Conservation (phyloP, 805 yeast species). For the Ogataea philodendri region DNA sequence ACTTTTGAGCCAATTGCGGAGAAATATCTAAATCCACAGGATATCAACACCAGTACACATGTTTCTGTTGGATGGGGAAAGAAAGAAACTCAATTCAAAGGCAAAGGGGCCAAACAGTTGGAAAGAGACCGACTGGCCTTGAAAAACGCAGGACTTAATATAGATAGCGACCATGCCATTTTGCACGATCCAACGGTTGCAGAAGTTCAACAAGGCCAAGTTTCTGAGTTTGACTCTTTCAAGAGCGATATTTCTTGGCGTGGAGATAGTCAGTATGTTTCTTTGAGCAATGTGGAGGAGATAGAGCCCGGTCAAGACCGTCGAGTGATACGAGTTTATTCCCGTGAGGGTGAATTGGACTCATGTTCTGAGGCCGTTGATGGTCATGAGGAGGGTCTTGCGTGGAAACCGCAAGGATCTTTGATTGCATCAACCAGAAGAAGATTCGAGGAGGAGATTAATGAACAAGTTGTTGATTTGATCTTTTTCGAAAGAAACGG, state of each 20-base stretch:
- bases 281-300: slow-evolving; percentile 61
- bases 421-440: slow-evolving; percentile 81
- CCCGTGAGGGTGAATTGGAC: slow-evolving; percentile 73
- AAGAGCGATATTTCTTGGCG: slow-evolving; percentile 76
- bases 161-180: slow-evolving; percentile 51
- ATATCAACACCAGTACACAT: slow-evolving; percentile 69
- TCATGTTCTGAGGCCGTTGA: slow-evolving; percentile 89
- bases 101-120: slow-evolving; percentile 80
- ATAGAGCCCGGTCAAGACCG: slow-evolving; percentile 44
- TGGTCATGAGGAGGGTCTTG: slow-evolving; percentile 65
- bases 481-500: slow-evolving; percentile 94
- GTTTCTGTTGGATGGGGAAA: slow-evolving; percentile 99
- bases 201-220: slow-evolving; percentile 64
- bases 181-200: slow-evolving; percentile 87
- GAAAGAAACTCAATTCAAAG: slow-evolving; percentile 93
- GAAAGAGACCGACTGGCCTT: slow-evolving; percentile 61
- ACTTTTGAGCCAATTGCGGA: slow-evolving; percentile 79
- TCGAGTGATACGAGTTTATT: slow-evolving; percentile 80
- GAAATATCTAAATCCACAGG: slow-evolving; percentile 53
- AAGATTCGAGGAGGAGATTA: slow-evolving; percentile 49
- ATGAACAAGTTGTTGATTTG: slow-evolving; percentile 47
- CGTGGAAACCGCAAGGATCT: slow-evolving; percentile 93
- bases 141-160: slow-evolving; percentile 65
- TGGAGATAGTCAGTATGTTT: slow-evolving; percentile 87
- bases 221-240: slow-evolving; percentile 53